phyloP scores from a whole-genome alignment of 2,329 filamentous ascomycete genomes.

The Penicillium sp. region DNA sequence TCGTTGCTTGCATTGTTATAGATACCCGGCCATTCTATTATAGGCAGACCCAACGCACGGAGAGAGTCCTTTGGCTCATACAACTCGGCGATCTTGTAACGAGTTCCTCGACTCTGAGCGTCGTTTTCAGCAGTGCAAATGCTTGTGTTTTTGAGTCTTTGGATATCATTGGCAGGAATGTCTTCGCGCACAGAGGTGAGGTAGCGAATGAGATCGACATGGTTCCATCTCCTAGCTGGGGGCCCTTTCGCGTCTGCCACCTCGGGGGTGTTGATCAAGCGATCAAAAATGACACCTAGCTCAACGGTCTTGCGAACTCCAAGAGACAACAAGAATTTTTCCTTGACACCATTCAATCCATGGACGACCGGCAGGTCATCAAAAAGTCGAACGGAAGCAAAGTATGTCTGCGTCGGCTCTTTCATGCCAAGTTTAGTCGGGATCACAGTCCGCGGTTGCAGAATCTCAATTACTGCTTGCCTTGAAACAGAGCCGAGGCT shows the following conservation, averaged over 20 bases:
- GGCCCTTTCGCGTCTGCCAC: slow-evolving; percentile 52
- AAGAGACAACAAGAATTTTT: slow-evolving; percentile 80
- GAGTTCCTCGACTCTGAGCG: slow-evolving; percentile 58
- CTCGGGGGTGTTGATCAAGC: slow-evolving; percentile 68
- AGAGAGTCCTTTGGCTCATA: slow-evolving; percentile 77
- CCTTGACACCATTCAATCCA: slow-evolving; percentile 77
- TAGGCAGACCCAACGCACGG: slow-evolving; percentile 70
- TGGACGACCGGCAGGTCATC: slow-evolving; percentile 86
- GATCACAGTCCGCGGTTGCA: slow-evolving; percentile 73
- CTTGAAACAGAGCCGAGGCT: slow-evolving; percentile 69
- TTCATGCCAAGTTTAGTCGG: slow-evolving; percentile 91
- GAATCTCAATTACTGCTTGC: slow-evolving; percentile 63
- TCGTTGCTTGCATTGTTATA: slow-evolving; percentile 70
- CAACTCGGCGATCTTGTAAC: slow-evolving; percentile 74
- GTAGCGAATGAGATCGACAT: slow-evolving; percentile 93
- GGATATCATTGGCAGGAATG: slow-evolving; percentile 81
- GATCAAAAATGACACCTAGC: slow-evolving; percentile 87
- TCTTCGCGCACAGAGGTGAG: slow-evolving; percentile 86
- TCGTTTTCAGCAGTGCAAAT: slow-evolving; percentile 78
- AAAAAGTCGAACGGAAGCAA: slow-evolving; percentile 90
- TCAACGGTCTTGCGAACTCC: slow-evolving; percentile 96
- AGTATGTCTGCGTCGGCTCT: slow-evolving; percentile 83
- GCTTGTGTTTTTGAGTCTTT: slow-evolving; percentile 73
- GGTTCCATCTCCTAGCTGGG: slow-evolving; percentile 72
- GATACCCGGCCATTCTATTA: slow-evolving; percentile 80